Evolutionary conservation across 2,329 filamentous ascomycete species (phyloP), one percentile per base, ranked within the genome.

Genomic region (Coniochaeta sp.): DNA sequence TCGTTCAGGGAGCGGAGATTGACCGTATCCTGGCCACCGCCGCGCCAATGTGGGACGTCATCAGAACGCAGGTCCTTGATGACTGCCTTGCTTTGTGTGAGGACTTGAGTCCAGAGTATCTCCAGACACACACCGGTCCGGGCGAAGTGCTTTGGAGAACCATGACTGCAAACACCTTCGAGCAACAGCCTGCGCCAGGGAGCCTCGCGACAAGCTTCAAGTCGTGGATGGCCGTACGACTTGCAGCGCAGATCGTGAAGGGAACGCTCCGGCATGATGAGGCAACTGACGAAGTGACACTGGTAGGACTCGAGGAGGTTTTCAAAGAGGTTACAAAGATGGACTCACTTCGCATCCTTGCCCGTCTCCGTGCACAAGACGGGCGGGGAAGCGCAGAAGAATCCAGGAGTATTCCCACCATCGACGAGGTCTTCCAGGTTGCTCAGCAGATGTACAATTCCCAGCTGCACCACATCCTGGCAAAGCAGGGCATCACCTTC

Each of bases 141-240:
- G 45, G 50, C 16, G 50, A 52, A 24, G 50, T 52, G 3, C 24
- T 52, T 5, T 52, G 50, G 50, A 45, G 50, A 10, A 48, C 50
- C 2, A 33, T 52, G 50, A 31, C 28, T 4, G 50, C 42, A 4
- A 26, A 52, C 42, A 48, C 50, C 10, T 26, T 52, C 45, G 18
- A 48, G 24, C 20, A 20, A 38, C 3, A 48, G 18, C 20, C 45
- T 32, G 12, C 32, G n/a, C 14, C 42, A 12, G 16, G 1, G 3
- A 18, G 50, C 8, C 16, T 50, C 22, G 26, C 49, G 20, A 7
- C 24, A 20, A 24, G 24, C 20, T 28, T 50, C 30, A 24, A 9
- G 30, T 30, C 22, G 1, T 28, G 49, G 27, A 24, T 50, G 12
- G 31, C n/a, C 16, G 33, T n/a, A 27, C 48, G 48, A 20, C 30